Percentiles rank a stretch among this genome's conserved stretches.
These are phyloP conservation scores for Tulasnella calospora DNA, from an alignment of 768 basidiomycete genomes.

Conservation along the genomic window DNA sequence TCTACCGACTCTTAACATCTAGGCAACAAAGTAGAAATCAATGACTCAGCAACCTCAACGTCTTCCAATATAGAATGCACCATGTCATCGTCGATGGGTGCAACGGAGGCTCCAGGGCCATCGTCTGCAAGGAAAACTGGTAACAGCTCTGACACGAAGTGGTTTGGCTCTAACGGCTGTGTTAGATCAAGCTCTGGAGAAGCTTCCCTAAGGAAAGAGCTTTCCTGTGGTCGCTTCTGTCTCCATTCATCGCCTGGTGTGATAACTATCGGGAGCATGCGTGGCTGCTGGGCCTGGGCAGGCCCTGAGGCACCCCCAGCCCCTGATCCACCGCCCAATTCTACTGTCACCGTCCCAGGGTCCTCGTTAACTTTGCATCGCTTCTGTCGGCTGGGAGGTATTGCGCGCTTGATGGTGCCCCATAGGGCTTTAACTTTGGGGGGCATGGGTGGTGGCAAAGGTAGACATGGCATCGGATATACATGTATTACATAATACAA, in stretches of 20 bases:
- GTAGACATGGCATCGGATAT: background rate
- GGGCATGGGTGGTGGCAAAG: background rate
- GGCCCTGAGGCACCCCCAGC: no score
- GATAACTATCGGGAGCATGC: background rate
- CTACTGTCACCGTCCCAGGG: no score
- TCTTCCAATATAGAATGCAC: background rate
- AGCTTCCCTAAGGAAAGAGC: fast-evolving
- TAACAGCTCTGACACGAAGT: background rate
- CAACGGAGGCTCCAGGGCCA: no score
- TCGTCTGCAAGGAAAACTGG: background rate
- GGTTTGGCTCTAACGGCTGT: background rate
- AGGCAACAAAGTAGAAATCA: background rate
- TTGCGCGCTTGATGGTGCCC: no score
- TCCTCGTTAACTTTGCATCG: no score
- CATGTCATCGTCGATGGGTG: background rate
- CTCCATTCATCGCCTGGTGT: background rate
- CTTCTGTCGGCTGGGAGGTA: no score
- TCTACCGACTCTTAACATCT: no score
- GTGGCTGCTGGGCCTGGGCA: no score
- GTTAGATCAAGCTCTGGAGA: background rate
- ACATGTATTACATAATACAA: background rate
- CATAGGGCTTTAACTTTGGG: background rate
- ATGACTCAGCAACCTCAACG: background rate
- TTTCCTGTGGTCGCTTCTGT: background rate
- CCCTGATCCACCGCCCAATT: no score